These are phyloP conservation scores for Cryptococcus sp. DNA, from an alignment of 1,284 basidiomycete genomes.

Conservation along the genomic window DNA sequence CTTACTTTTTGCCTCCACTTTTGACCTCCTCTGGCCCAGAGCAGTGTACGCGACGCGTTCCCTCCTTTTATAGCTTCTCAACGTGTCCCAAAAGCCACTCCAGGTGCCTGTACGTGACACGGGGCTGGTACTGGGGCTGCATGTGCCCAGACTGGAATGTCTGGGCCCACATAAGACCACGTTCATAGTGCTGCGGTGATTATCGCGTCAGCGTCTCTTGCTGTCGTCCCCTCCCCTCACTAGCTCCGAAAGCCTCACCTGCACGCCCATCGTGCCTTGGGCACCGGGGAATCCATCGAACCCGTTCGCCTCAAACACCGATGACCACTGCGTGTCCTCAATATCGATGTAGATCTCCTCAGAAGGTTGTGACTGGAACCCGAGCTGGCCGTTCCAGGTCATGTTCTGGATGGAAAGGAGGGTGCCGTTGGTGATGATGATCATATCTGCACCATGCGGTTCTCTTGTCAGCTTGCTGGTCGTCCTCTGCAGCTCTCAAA, in stretches of 20 bases:
- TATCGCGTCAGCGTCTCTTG: not conserved
- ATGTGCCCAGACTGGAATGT: conserved; percentile 20
- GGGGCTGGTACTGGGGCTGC: conserved; percentile 20
- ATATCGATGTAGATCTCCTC: conserved; percentile 9
- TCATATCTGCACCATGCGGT: conserved; percentile 17
- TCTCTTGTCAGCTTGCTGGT: not conserved
- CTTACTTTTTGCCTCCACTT: not conserved
- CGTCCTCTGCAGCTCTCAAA: conserved; percentile 6
- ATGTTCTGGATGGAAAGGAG: conserved; percentile 40
- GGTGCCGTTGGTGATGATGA: conserved; percentile 32
- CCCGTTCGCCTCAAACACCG: conserved; percentile 8
- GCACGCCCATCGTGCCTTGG: conserved; percentile 23
- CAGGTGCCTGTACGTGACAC: conserved; percentile 18
- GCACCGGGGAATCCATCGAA: not conserved
- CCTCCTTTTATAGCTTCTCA: conserved; percentile 8
- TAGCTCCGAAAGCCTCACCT: not conserved
- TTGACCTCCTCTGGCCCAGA: not conserved
- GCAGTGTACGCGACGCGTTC: not conserved
- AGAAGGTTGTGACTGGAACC: conserved; percentile 21
- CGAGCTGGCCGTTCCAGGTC: conserved; percentile 35
- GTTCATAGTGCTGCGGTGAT: conserved; percentile 18
- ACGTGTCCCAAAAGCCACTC: conserved; percentile 23
- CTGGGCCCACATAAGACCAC: conserved; percentile 27
- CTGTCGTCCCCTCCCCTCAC: not conserved
- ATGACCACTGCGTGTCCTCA: conserved; percentile 5